Evolutionary conservation across 805 yeast genomes (phyloP).

Genomic region (Nakazawaea wyomingensis): DNA sequence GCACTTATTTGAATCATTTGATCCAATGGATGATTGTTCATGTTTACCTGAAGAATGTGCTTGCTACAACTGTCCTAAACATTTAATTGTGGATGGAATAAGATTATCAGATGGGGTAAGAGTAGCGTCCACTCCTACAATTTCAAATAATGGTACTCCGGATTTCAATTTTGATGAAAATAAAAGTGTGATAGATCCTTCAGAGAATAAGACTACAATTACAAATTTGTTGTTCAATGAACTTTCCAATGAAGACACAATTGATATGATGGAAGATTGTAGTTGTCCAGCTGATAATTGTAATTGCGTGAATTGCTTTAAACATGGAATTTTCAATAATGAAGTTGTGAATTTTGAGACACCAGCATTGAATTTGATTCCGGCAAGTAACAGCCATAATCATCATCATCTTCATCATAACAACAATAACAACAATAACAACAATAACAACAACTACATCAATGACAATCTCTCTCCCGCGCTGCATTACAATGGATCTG

Average conservation of each 20-base stretch:
- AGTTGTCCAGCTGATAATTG: conserved; percentile 27
- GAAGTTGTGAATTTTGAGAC: conserved; percentile 11
- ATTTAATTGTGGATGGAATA: conserved; percentile 28
- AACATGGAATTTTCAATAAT: conserved; percentile 22
- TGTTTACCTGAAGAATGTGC: conserved; percentile 28
- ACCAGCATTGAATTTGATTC: conserved; percentile 5
- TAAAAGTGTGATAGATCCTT: not conserved
- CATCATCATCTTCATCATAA: not conserved
- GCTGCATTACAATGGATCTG: too few species aligned
- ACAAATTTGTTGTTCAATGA: conserved; percentile 7
- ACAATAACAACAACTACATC: too few species aligned
- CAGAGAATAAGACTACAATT: conserved; percentile 4
- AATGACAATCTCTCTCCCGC: too few species aligned
- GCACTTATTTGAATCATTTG: conserved; percentile 1
- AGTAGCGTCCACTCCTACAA: conserved; percentile 13
- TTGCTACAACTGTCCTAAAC: conserved; percentile 29
- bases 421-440: too few species aligned
- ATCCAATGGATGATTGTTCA: conserved; percentile 21
- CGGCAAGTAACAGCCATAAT: not conserved
- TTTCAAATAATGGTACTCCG: not conserved
- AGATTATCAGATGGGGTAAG: conserved; percentile 23
- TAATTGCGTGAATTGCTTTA: conserved; percentile 26
- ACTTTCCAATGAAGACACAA: conserved; percentile 3
- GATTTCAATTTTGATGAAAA: not conserved
- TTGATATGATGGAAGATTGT: conserved; percentile 19